phyloP scores from a whole-genome alignment of 306 rosid genomes.

The Notholithocarpus densiflorus region DNA sequence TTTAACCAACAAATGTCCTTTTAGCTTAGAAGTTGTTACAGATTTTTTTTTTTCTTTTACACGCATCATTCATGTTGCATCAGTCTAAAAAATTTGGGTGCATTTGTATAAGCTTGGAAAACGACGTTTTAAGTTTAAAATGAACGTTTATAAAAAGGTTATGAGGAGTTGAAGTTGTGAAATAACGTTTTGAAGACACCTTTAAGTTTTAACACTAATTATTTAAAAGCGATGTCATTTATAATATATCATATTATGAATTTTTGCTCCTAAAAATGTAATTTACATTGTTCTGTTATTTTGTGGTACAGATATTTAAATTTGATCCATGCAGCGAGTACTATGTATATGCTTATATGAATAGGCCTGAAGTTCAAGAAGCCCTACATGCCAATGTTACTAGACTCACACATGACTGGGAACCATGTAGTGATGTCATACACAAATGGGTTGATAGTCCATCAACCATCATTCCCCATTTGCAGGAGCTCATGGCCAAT shows the following conservation, averaged over 20 bases:
- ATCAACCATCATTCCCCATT: constrained; percentile 57
- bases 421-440: constrained; percentile 61
- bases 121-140: no score
- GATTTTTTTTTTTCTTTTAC: no score
- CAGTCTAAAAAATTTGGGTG: no score
- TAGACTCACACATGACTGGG: constrained; percentile 67
- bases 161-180: no score
- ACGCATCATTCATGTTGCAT: no score
- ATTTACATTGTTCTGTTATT: neutral
- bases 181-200: no score
- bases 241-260: neutral
- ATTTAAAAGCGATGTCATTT: no score
- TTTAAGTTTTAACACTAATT: no score
- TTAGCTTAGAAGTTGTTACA: no score
- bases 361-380: constrained; percentile 63
- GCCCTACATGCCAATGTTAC: constrained; percentile 92
- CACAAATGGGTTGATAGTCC: constrained; percentile 41
- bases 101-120: no score
- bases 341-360: constrained; percentile 61
- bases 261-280: neutral
- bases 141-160: no score
- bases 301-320: constrained; percentile 36
- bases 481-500: constrained; percentile 44
- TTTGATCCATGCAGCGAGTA: constrained; percentile 72
- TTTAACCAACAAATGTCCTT: no score